Evolutionary conservation across 208 protist genomes (phyloP).

Genomic region (Leishmania braziliensis): DNA sequence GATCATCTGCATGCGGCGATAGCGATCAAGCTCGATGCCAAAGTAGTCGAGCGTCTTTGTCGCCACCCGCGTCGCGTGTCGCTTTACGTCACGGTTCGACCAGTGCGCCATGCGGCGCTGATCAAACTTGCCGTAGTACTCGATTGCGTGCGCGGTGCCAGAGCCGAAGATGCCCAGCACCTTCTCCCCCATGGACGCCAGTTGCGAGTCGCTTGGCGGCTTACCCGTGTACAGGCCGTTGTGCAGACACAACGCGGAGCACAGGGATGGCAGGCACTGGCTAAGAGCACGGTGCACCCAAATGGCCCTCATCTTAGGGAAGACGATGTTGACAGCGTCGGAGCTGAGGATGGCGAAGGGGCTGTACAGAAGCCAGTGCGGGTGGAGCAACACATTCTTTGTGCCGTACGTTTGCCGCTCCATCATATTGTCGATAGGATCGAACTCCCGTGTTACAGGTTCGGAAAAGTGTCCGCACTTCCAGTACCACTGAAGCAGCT

Average conservation of each 20-base stretch:
- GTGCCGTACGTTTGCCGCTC: constrained; percentile 80
- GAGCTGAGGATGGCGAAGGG: constrained; percentile 83
- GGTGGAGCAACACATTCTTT: constrained; percentile 59
- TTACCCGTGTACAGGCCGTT: constrained; percentile 90
- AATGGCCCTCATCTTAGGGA: constrained; percentile 77
- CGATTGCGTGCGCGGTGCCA: constrained; percentile 81
- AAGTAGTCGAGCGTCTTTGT: constrained; percentile 89
- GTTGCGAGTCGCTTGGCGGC: constrained; percentile 80
- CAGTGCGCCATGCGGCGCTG: constrained; percentile 87
- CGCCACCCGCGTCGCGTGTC: constrained; percentile 73
- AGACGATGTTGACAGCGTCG: constrained; percentile 62
- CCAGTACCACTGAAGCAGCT: constrained; percentile 90
- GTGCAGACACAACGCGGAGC: constrained; percentile 84
- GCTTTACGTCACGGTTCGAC: constrained; percentile 90
- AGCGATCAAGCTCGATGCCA: constrained; percentile 85
- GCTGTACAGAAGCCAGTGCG: constrained; percentile 84
- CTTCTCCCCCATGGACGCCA: constrained; percentile 85
- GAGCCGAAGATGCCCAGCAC: constrained; percentile 90
- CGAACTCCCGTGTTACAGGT: constrained; percentile 62
- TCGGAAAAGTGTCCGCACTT: constrained; percentile 83
- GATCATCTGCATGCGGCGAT: constrained; percentile 88
- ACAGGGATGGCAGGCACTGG: constrained; percentile 87
- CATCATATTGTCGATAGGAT: constrained; percentile 83
- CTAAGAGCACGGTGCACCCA: constrained; percentile 89
- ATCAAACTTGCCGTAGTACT: constrained; percentile 82